Conservation (phyloP, 176 grass and related monocot species). For the Triticum turgidum region DNA sequence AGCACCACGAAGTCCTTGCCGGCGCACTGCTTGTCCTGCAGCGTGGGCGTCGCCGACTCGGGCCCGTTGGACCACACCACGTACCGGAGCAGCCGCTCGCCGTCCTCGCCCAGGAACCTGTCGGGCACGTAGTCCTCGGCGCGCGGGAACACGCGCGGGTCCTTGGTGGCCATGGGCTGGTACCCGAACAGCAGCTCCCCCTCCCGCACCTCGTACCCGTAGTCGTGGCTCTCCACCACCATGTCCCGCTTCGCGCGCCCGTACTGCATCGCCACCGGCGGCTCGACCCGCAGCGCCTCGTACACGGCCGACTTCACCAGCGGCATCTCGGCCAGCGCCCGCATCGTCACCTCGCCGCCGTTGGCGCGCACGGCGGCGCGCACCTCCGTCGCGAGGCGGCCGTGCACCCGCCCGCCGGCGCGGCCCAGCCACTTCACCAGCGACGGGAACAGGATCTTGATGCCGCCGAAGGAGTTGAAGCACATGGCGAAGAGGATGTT, state of each 20-base stretch:
- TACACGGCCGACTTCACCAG: slow-evolving; percentile 89
- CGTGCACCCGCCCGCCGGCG: slow-evolving; percentile 66
- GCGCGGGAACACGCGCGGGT: slow-evolving; percentile 74
- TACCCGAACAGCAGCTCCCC: slow-evolving; percentile 99
- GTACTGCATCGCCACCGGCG: slow-evolving; percentile 93
- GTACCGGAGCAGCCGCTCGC: slow-evolving; percentile 58
- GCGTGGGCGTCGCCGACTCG: slow-evolving; percentile 72
- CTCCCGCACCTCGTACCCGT: slow-evolving; percentile 73
- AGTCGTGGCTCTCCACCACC: slow-evolving; percentile 95
- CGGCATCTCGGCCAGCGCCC: slow-evolving; percentile 81
- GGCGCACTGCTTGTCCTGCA: slow-evolving; percentile 94
- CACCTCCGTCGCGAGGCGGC: slow-evolving; percentile 73
- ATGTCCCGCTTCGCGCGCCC: slow-evolving; percentile 87
- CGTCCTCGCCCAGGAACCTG: slow-evolving; percentile 75
- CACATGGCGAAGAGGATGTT: slow-evolving; percentile 96
- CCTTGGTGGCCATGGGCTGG: slow-evolving; percentile 98
- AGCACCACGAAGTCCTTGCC: slow-evolving; percentile 97
- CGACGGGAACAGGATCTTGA: slow-evolving; percentile 74
- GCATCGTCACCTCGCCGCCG: slow-evolving; percentile 57
- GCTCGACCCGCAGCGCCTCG: slow-evolving; percentile 91
- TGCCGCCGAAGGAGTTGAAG: slow-evolving; percentile 97
- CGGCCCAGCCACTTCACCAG: slow-evolving; percentile 87
- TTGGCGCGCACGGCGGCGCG: slow-evolving; percentile 54
- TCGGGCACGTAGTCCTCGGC: slow-evolving; percentile 80
- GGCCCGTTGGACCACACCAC: slow-evolving; percentile 98